Conservation (phyloP, 768 basidiomycete genomes). For the Agaricus sinodeliciosus region DNA sequence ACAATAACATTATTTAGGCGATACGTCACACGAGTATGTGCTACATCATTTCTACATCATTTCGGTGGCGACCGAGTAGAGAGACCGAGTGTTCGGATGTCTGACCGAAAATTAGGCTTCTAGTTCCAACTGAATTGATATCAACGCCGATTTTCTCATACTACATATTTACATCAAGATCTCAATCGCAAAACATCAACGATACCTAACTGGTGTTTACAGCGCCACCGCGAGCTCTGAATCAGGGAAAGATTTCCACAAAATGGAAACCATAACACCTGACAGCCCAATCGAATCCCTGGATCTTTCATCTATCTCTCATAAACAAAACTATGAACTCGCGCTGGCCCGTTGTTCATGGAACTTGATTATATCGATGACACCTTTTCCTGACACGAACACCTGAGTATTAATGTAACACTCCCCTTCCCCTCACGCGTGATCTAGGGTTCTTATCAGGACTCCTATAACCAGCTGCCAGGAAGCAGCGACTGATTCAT, state of each 20-base stretch:
- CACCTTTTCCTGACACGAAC: no score
- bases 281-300: not conserved
- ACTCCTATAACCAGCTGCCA: not conserved
- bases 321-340: not conserved
- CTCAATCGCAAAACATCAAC: not conserved
- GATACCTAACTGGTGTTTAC: not conserved
- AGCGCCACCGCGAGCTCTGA: not conserved
- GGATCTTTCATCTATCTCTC: not conserved
- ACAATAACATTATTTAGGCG: not conserved
- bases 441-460: not conserved
- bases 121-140: not conserved
- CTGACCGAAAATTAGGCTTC: conserved; percentile 1
- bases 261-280: not conserved
- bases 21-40: no score
- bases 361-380: no score
- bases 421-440: no score
- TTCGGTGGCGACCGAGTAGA: not conserved
- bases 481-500: no score
- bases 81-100: not conserved
- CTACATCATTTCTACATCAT: not conserved
- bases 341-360: not conserved
- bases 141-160: not conserved
- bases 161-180: not conserved
- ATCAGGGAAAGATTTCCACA: not conserved
- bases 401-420: no score